These are phyloP conservation scores for Daldinia sp. DNA, from an alignment of 2,329 filamentous ascomycete genomes.

Conservation along the genomic window DNA sequence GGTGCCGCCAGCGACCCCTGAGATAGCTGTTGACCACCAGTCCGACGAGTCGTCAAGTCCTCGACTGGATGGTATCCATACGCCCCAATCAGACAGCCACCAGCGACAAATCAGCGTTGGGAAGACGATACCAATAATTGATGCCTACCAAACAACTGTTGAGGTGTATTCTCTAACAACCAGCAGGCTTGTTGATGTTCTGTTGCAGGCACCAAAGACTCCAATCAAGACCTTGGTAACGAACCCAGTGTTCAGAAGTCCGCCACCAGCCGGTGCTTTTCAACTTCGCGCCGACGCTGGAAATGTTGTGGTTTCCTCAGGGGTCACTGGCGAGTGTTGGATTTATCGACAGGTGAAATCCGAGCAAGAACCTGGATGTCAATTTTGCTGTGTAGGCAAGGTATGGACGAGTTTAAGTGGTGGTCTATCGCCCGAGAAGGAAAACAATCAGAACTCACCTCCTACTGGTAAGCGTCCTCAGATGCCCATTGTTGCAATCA, in stretches of 20 bases:
- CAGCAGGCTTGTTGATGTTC: slow-evolving; percentile 76
- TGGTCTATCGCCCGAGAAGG: slow-evolving; percentile 61
- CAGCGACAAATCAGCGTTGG: slow-evolving; percentile 55
- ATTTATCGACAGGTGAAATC: slow-evolving; percentile 70
- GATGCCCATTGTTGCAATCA: slow-evolving; percentile 75
- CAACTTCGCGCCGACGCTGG: slow-evolving; percentile 78
- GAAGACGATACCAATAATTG: slow-evolving; percentile 57
- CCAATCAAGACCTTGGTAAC: slow-evolving; percentile 69
- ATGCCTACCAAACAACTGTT: slow-evolving; percentile 85
- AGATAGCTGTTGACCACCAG: slow-evolving; percentile 52
- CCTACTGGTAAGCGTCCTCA: slow-evolving; percentile 61
- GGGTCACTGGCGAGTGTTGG: slow-evolving; percentile 87
- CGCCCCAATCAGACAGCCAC: slow-evolving; percentile 57
- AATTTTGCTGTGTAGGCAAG: slow-evolving; percentile 81
- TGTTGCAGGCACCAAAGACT: slow-evolving; percentile 77
- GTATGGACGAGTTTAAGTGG: slow-evolving; percentile 88
- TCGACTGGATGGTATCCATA: slow-evolving; percentile 57
- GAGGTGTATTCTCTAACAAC: slow-evolving; percentile 88
- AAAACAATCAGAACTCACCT: slow-evolving; percentile 55
- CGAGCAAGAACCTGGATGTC: slow-evolving; percentile 57
- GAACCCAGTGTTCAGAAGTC: slow-evolving; percentile 75
- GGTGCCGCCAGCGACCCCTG: slow-evolving; percentile 58
- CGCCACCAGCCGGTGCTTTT: slow-evolving; percentile 78
- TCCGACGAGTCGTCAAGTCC: slow-evolving; percentile 57
- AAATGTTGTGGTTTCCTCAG: slow-evolving; percentile 81